Evolutionary conservation across 1,284 basidiomycete genomes (phyloP).

Genomic region (Inonotus obliquus): DNA sequence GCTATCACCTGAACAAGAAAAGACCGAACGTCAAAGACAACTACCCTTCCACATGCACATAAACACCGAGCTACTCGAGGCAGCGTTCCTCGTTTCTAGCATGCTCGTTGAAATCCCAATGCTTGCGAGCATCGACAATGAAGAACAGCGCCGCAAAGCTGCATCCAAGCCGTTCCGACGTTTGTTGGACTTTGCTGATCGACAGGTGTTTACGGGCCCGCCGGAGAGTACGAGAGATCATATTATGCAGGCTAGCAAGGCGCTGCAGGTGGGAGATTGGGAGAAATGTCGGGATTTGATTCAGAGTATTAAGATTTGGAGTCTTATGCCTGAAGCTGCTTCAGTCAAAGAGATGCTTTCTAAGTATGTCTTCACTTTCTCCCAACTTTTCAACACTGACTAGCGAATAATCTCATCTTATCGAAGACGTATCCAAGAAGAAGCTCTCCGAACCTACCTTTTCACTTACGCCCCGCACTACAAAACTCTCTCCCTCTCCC

Average conservation of each 20-base stretch:
- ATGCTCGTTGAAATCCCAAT: slow-evolving; percentile 98
- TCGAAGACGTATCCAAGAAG: slow-evolving; percentile 93
- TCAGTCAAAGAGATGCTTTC: slow-evolving; percentile 94
- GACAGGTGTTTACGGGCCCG: slow-evolving; percentile 97
- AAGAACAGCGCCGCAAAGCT: slow-evolving; percentile 87
- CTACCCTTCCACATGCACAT: slow-evolving; percentile 99
- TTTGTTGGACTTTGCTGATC: slow-evolving; percentile 94
- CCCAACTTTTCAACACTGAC: neutral
- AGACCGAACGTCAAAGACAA: slow-evolving; percentile 92
- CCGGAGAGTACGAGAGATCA: slow-evolving; percentile 98
- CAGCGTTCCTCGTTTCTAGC: slow-evolving; percentile 95
- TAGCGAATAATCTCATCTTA: slow-evolving; percentile 15
- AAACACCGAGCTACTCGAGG: slow-evolving; percentile 96
- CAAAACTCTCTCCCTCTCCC: slow-evolving; percentile 82
- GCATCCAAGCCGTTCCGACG: slow-evolving; percentile 96
- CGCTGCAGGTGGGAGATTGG: slow-evolving; percentile 96
- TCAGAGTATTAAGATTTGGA: slow-evolving; percentile 97
- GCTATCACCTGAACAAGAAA: slow-evolving; percentile 92
- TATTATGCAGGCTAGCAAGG: slow-evolving; percentile 99
- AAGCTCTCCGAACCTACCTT: slow-evolving; percentile 93
- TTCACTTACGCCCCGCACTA: slow-evolving; percentile 99
- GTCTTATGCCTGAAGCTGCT: slow-evolving; percentile 85
- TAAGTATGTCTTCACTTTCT: slow-evolving; percentile 50
- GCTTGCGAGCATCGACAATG: slow-evolving; percentile 89
- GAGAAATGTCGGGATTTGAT: slow-evolving; percentile 91